Percentiles rank a stretch among this genome's conserved stretches.
Conservation (phyloP, 108 stramenopile genomes). For the Nitzschia sp. region DNA sequence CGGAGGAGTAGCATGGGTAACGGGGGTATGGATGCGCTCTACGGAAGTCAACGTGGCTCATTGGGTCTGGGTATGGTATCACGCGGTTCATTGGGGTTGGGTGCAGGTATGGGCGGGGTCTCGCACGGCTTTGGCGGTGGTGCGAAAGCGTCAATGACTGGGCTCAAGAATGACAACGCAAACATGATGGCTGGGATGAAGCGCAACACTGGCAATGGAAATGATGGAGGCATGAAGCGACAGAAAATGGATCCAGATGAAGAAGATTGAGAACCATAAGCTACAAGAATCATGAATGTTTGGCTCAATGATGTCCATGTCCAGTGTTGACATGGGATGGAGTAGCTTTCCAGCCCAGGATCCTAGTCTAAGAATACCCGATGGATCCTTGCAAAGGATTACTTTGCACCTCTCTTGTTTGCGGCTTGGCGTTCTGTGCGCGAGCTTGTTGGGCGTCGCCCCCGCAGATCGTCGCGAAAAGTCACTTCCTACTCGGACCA, state of each 20-base stretch:
- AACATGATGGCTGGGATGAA: slow-evolving; percentile 1
- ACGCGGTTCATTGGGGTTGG: slow-evolving; percentile 13
- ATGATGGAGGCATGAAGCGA: slow-evolving; percentile 8
- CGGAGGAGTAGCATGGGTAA: slow-evolving; percentile 9
- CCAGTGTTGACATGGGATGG: too few relatives aligned
- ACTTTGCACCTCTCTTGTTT: too few relatives aligned
- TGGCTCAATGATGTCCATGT: too few relatives aligned
- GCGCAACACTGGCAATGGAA: background rate
- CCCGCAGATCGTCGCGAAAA: too few relatives aligned
- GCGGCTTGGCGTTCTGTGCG: too few relatives aligned
- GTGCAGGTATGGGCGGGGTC: slow-evolving; percentile 1
- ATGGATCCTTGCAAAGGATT: too few relatives aligned
- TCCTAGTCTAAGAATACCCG: too few relatives aligned
- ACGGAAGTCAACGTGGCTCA: slow-evolving; percentile 16
- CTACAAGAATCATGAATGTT: too few relatives aligned
- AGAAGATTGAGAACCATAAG: too few relatives aligned
- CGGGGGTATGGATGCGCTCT: slow-evolving; percentile 4
- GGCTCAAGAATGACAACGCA: background rate
- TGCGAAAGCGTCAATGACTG: background rate
- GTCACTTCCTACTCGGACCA: too few relatives aligned
- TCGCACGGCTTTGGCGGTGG: background rate
- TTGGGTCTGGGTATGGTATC: slow-evolving; percentile 11
- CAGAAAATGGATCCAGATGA: background rate
- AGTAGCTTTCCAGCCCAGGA: too few relatives aligned
- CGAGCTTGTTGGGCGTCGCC: too few relatives aligned